Percentiles rank a stretch among this genome's conserved stretches.
Conservation (phyloP, 2,329 filamentous ascomycete species). For the Zasmidium angulare region DNA sequence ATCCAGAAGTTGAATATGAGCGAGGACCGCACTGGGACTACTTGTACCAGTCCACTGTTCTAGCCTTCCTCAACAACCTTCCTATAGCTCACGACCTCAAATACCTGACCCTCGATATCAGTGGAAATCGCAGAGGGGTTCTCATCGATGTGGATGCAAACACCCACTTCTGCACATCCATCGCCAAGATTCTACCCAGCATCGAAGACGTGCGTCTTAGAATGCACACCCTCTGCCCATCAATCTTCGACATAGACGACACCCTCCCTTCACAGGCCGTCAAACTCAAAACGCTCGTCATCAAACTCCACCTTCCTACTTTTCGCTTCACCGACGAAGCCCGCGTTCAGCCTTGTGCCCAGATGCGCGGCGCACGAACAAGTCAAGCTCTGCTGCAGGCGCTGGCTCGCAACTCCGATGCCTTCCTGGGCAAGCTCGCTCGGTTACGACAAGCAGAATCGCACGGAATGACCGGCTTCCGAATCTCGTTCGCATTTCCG, state of each 20-base stretch:
- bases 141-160: background rate
- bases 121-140: background rate
- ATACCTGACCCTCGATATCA: slow-evolving; percentile 11
- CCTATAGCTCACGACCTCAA: slow-evolving; percentile 10
- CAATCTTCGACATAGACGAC: slow-evolving; percentile 5
- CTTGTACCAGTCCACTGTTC: slow-evolving; percentile 6
- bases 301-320: slow-evolving; percentile 12
- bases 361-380: background rate
- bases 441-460: background rate
- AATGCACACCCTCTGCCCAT: slow-evolving; percentile 10
- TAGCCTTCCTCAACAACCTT: slow-evolving; percentile 7
- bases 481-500: background rate
- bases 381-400: background rate
- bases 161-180: slow-evolving; percentile 11
- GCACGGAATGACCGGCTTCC: background rate
- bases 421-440: background rate
- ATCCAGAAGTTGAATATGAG: background rate
- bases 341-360: background rate
- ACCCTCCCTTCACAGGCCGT: background rate
- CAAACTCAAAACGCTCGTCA: slow-evolving; percentile 12
- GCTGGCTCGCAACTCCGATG: background rate
- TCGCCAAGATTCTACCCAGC: slow-evolving; percentile 11
- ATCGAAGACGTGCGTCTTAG: slow-evolving; percentile 14
- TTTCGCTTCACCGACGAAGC: background rate
- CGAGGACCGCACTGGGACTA: slow-evolving; percentile 12